Evolutionary conservation across 208 protist genomes (phyloP), one percentile per base, ranked within the genome.

Genomic region (Plasmodiophora brassicae): DNA sequence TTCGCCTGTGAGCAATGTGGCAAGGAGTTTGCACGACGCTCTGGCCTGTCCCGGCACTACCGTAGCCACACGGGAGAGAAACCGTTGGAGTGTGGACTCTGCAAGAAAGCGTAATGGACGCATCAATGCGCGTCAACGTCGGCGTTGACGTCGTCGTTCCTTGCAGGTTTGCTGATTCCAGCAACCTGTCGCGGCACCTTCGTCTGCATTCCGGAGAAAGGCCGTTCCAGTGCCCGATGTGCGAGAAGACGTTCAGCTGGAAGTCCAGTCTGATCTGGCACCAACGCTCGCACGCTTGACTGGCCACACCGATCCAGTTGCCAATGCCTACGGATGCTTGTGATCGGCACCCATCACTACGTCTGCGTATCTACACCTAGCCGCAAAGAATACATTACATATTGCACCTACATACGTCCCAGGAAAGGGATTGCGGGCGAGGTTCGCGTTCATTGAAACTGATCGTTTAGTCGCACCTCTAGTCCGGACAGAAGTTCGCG

Each of bases 101-200:
- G 65, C 65, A 78, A 78, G n/a, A 78, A 78, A 78, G 20, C 32
- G 65, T 78, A 57, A 57, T n/a, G n/a, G n/a, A n/a, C n/a, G n/a
- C n/a, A n/a, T n/a, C n/a, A n/a, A n/a, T n/a, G n/a, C n/a, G n/a
- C n/a, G n/a, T n/a, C n/a, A n/a, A n/a, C n/a, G n/a, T n/a, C n/a
- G n/a, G n/a, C n/a, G n/a, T n/a, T n/a, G 20, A 57, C 14, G 14
- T 57, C 65, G 32, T 32, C 20, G 65, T 32, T 5, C n/a, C 5
- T 44, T 32, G 5, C 41, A 78, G 65, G 10, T 78, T 78, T 32
- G 65, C 65, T 32, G 65, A 78, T 38, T 78, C 65, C 14, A 78
- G 65, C 41, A 78, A 78, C 41, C 41, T 78, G n/a, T 78, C 65
- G n/a, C 5, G 65, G 41, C 65, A 78, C 41, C 65, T 78, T 8